Base-by-base conservation (phyloP, 2,329 filamentous ascomycete genomes). In the Lasiodiplodia sp. region DNA sequence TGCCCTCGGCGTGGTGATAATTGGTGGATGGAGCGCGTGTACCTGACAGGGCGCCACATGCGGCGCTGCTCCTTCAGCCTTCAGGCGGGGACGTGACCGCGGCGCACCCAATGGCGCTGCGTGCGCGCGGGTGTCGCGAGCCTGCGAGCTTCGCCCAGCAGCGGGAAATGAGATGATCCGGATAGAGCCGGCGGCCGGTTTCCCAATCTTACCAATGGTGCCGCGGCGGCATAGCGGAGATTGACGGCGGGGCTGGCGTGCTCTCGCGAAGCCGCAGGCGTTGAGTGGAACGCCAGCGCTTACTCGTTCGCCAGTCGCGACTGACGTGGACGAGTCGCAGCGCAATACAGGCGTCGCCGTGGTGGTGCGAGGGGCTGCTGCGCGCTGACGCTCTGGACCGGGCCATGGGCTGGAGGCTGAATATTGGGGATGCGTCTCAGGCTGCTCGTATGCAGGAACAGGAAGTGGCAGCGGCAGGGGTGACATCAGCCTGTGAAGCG, bases 81-180 rank as follows among this genome's bases (percentile, higher is more conserved):
- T 37, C 44, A 28, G 47, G 40, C 58, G 58, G 58, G 58, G 58
- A 63, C 58, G 58, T 63, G 58, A n/a, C 21, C 8, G 4, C 14
- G 16, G 58, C 58, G 21, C 28, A 14, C 28, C 60, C 60, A 52
- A 64, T 64, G 28, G 60, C 60, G 60, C 44, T 37, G 28, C 28
- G 60, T 64, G 60, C 60, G 60, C 40, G 44, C 18, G 60, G 47
- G 34, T 38, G 34, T 23, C n/a, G 55, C 34, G 55, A 37, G 55
- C 55, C 23, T 37, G 60, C 21, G 34, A 25, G 44, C 60, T 47
- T 62, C 57, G 57, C 57, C 37, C 57, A 37, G 23, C 8, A 47
- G 57, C 23, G 60, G 60, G 60, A 64, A 64, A 64, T 64, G 44
- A 47, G 60, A 64, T 52, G 60, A 64, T 64, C 60, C 60, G 60